Percentiles rank a stretch among this genome's conserved stretches.
Evolutionary conservation across 139 green algal species (phyloP).

Genomic region (Pycnococcus provasolii): DNA sequence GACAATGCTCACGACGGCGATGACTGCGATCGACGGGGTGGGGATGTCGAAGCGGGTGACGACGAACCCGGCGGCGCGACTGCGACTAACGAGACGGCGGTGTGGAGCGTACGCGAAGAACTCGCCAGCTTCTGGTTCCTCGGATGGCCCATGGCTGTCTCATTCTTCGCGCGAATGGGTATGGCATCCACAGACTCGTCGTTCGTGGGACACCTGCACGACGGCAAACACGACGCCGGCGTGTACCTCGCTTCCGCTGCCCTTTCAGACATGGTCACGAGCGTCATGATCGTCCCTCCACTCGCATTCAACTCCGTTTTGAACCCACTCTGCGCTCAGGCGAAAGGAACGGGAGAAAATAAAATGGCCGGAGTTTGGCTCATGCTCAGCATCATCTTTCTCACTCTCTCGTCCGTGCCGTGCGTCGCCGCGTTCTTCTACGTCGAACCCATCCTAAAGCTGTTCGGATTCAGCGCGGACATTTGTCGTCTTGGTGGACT

Average conservation of each 20-base stretch:
- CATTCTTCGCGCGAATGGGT: background rate
- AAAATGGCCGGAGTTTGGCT: background rate
- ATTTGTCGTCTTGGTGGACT: background rate
- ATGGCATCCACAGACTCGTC: background rate
- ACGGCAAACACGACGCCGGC: background rate
- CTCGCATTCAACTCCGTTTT: conserved; percentile 4
- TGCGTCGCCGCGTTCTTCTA: background rate
- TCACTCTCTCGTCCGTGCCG: background rate
- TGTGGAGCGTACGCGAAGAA: background rate
- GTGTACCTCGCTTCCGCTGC: background rate
- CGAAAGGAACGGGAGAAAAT: background rate
- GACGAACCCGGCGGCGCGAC: no score
- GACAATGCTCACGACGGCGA: no score
- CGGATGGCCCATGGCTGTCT: background rate
- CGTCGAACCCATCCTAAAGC: background rate
- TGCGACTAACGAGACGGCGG: background rate
- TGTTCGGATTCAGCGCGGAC: background rate
- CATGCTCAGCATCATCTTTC: background rate
- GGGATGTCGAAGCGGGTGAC: no score
- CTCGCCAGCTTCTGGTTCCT: background rate
- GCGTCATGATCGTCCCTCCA: background rate
- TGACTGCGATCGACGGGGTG: no score
- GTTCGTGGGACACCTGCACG: background rate
- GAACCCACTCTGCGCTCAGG: background rate
- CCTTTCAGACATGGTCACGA: conserved; percentile 1